These are phyloP conservation scores for Pyricularia grisea DNA, from an alignment of 2,329 filamentous ascomycete species.

Conservation along the genomic window DNA sequence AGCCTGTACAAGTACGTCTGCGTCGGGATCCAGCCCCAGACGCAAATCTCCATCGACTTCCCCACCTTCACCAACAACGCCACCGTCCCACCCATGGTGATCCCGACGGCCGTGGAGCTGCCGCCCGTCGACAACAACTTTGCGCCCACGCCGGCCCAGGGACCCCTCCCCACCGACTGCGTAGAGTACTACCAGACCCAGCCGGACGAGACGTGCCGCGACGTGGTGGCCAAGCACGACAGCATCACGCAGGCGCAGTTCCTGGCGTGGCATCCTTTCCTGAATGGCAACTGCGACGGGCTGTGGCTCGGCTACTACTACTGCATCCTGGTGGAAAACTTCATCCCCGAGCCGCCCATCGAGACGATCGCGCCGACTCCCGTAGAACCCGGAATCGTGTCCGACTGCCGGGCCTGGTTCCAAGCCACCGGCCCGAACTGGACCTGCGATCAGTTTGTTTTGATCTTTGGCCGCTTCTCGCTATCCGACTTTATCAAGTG, in stretches of 20 bases:
- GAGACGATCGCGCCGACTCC: neutral
- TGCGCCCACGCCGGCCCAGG: neutral
- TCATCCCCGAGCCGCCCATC: neutral
- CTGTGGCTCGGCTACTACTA: neutral
- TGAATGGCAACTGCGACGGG: neutral
- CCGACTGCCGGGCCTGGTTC: neutral
- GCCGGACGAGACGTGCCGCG: constrained; percentile 1
- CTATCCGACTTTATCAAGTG: neutral
- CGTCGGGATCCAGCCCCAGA: constrained; percentile 37
- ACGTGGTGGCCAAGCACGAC: constrained; percentile 1
- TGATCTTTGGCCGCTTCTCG: neutral
- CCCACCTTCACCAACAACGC: neutral
- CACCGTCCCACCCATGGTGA: neutral
- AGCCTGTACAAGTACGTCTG: constrained; percentile 8
- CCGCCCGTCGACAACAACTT: neutral
- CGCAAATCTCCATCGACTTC: constrained; percentile 34
- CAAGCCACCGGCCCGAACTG: neutral
- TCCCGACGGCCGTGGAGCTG: neutral
- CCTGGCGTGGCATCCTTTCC: neutral
- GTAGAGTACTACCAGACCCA: constrained; percentile 1
- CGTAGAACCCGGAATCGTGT: neutral
- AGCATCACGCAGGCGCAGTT: neutral
- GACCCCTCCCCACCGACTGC: constrained; percentile 1
- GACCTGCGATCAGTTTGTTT: neutral
- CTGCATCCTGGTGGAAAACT: neutral